These are phyloP conservation scores for Stentor coeruleus DNA, from an alignment of 73 alveolate genomes.

Conservation along the genomic window DNA sequence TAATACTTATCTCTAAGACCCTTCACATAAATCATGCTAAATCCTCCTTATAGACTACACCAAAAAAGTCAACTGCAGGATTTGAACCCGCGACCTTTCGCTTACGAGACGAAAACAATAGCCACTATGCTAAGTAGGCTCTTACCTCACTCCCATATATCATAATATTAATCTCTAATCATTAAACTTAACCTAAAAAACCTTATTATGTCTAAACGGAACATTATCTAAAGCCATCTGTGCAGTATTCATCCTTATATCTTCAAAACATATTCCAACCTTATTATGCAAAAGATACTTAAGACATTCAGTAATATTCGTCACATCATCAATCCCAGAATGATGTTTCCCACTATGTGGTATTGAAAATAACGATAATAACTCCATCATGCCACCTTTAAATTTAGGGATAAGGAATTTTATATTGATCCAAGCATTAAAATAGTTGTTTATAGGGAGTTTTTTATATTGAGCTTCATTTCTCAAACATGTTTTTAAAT, in stretches of 20 bases:
- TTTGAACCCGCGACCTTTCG: slow-evolving; percentile 41
- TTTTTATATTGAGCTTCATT: slow-evolving; percentile 56
- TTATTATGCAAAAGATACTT: neutral
- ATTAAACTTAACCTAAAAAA: too few species aligned
- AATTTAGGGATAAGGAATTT: slow-evolving; percentile 54
- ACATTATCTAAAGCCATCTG: too few species aligned
- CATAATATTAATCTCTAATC: too few species aligned
- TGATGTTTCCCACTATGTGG: slow-evolving; percentile 63
- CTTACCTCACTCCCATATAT: too few species aligned
- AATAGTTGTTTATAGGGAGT: slow-evolving; percentile 38
- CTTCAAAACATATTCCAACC: neutral
- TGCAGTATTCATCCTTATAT: too few species aligned
- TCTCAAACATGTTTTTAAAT: slow-evolving; percentile 42
- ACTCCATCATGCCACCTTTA: slow-evolving; percentile 51
- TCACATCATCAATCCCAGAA: slow-evolving; percentile 67
- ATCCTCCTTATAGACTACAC: too few species aligned
- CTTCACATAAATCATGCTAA: too few species aligned
- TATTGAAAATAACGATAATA: slow-evolving; percentile 39
- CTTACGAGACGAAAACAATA: too few species aligned
- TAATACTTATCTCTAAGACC: too few species aligned
- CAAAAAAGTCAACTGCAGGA: too few species aligned
- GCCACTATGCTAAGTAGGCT: too few species aligned
- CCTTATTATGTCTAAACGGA: too few species aligned
- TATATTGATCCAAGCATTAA: slow-evolving; percentile 57
- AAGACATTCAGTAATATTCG: slow-evolving; percentile 47